Base-by-base conservation (phyloP, 495 filamentous ascomycete species). In the Penicillium odoratum region DNA sequence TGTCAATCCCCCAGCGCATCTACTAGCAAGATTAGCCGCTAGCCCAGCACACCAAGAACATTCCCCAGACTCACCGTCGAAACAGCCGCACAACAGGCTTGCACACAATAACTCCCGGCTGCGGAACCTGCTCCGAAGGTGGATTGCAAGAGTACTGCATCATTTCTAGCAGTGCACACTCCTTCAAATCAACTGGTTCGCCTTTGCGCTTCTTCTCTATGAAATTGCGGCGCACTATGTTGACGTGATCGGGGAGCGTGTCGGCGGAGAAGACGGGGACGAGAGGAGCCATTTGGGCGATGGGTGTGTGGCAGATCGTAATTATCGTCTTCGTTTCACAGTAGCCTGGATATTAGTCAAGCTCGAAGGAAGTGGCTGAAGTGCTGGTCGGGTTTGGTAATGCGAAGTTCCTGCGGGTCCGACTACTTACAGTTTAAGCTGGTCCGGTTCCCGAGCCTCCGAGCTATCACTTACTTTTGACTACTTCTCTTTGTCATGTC, bases 81-180 rank as follows among this genome's bases (percentile, higher is more conserved):
- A 95, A 96, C 63, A 89, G 79, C 66, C 90, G 80, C 68, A 90
- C 82, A 13, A 95, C 74, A 10, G 89, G 88, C 74, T 83, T 80
- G 69, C 92, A 97, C 47, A 81, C 74, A 16, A 92, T 81, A 28
- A 78, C 73, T 15, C 84, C 83, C 26, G 84, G 68, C 38, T 78
- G 63, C 21, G 79, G 78, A 40, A 85, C 76, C 2, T 78, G 78
- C 54, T 81, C 75, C 53, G 90, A 76, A 4, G 76, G 75, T 38
- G 77, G 76, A 60, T 86, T 76, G 69, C 92, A 96, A 4, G 85
- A 83, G 72, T 94, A 96, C 73, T 97, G 92, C 58, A 90, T 70
- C 78, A 97, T 78, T 71, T 90, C 86, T 53, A 89, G 69, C 31
- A 95, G 77, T 67, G 87, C 81, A 74, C 92, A 96, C 46, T 83